Evolutionary conservation across 805 yeast species (phyloP).

Genomic region (Sugiyamaella lignohabitans): DNA sequence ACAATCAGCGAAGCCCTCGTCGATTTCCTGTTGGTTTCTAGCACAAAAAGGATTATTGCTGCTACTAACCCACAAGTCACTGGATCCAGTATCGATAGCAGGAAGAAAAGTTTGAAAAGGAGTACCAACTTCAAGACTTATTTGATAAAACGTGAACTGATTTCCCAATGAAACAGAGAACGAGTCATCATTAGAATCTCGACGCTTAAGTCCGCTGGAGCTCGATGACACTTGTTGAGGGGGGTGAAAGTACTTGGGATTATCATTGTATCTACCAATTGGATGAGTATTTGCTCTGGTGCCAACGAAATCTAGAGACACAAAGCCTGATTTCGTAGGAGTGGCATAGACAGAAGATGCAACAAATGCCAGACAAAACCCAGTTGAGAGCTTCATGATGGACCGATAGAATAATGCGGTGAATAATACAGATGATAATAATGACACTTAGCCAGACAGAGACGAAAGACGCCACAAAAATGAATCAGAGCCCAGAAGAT

Average conservation of each 20-base stretch:
- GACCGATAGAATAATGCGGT: too few species aligned
- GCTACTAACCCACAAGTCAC: conserved; percentile 62
- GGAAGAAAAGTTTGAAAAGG: conserved; percentile 47
- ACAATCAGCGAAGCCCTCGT: conserved; percentile 34
- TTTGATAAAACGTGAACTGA: conserved; percentile 25
- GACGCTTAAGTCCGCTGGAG: neutral
- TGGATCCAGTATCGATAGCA: conserved; percentile 68
- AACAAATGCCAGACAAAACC: too few species aligned
- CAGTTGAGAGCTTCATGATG: too few species aligned
- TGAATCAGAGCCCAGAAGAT: too few species aligned
- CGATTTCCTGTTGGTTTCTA: conserved; percentile 36
- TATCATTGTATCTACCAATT: conserved; percentile 12
- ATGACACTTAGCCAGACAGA: too few species aligned
- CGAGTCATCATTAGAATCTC: conserved; percentile 10
- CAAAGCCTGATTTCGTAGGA: too few species aligned
- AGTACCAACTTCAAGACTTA: conserved; percentile 45
- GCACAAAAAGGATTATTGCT: conserved; percentile 41
- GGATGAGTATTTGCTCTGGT: conserved; percentile 12
- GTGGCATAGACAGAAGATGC: too few species aligned
- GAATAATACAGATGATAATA: too few species aligned
- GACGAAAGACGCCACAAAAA: too few species aligned
- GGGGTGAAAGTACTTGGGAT: neutral
- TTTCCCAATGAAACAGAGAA: conserved; percentile 22
- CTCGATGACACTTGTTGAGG: neutral
- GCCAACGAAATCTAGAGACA: conserved; percentile 14